phyloP scores from a whole-genome alignment of 116 monocot genomes.

The Papilionanthe hybrid region DNA sequence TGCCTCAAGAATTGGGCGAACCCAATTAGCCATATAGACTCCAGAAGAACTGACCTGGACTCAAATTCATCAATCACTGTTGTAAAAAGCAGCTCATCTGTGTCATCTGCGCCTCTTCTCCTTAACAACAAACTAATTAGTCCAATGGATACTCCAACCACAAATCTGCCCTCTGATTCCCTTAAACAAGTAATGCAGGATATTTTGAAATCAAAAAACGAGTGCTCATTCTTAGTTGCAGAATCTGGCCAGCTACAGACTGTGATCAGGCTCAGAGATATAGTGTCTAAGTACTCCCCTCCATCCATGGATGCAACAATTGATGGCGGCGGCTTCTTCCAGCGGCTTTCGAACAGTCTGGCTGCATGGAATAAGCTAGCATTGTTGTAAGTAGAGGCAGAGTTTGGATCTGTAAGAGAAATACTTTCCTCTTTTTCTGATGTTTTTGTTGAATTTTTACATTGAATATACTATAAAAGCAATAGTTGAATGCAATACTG shows the following conservation, averaged over 20 bases:
- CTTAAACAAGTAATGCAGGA: constrained; percentile 37
- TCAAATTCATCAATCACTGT: neutral
- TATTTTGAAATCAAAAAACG: constrained; percentile 19
- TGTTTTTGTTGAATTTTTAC: too few species aligned
- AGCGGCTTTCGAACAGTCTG: constrained; percentile 26
- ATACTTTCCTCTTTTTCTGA: too few species aligned
- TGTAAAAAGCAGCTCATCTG: neutral
- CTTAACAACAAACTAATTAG: constrained; percentile 9
- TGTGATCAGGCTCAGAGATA: constrained; percentile 28
- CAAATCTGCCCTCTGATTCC: constrained; percentile 16
- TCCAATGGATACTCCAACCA: constrained; percentile 5
- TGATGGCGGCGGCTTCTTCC: constrained; percentile 41
- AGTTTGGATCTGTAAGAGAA: too few species aligned
- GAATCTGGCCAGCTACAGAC: constrained; percentile 24
- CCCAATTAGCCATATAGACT: too few species aligned
- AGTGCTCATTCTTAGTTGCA: constrained; percentile 23
- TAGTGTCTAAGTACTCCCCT: constrained; percentile 37
- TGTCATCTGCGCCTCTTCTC: constrained; percentile 2
- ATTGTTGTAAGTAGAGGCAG: too few species aligned
- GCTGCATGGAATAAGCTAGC: constrained; percentile 12
- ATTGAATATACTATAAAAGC: too few species aligned
- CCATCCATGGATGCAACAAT: constrained; percentile 42
- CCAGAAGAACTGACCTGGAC: neutral
- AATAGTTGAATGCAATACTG: too few species aligned
- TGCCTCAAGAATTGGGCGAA: too few species aligned